Base-by-base conservation (phyloP, 441 rosid species). In the Populus hybrid region DNA sequence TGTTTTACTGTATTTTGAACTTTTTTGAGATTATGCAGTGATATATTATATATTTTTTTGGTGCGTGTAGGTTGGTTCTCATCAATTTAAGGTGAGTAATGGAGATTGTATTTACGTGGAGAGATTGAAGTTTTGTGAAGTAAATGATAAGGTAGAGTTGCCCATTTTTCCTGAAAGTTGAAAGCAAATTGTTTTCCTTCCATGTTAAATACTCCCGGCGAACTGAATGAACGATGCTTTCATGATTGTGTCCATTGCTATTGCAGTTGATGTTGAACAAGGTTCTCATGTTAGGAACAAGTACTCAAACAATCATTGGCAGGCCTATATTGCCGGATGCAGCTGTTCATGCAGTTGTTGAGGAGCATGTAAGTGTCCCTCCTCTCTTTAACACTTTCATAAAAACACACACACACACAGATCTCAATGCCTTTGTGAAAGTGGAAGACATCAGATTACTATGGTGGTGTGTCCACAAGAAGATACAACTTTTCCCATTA, bases 61-160 rank as follows among this genome's bases (percentile, higher is more conserved):
- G 0, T 21, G 26, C 3, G 46, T 34, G 66, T 84, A 91, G 99
- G 87, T 96, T 77, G 99, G 97, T 21, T 96, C 97, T 6, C 95
- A 94, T 79, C 98, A 96, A 85, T 94, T 96, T 67, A 96, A 94
- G 87, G 95, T 96, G 74, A 90, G 98, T 90, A 94, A 91, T 64
- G 90, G 93, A 21, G 97, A 96, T 85, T 88, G 89, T 69, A 86
- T 96, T 73, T 94, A 87, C 84, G 83, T 91, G 0, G 97, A 94
- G 88, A 91, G 84, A 77, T 87, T 92, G 89, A 96, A 94, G 82
- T 92, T 89, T 86, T 96, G 98, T 74, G 94, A 96, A 73, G 90
- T 96, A 34, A 92, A 96, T 81, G 97, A 92, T 80, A 92, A 94
- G 94, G 99, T 94, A 23, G 67, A 32, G 46, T 36, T 40, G 59